Base-by-base conservation (phyloP, 257 asterid genomes). In the Solanum chaucha region DNA sequence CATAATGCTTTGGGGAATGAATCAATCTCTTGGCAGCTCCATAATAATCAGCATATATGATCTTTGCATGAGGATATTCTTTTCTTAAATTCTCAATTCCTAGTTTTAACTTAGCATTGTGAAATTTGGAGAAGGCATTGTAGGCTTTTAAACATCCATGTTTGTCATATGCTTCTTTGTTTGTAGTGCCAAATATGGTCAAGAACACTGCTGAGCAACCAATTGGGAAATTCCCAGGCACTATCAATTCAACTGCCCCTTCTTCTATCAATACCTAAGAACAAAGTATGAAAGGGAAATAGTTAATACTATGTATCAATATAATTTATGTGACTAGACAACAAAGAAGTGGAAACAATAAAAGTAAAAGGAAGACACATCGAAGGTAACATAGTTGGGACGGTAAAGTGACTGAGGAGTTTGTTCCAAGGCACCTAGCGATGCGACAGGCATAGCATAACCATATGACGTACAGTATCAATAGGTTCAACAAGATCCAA, bases 131-230 rank as follows among this genome's bases (percentile, higher is more conserved):
- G 89, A 96, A 95, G 41, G 87, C 92, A 87, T 96, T 96, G 77
- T 93, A 89, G 14, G 90, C 91, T 87, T 90, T 94, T n/a, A 96
- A 85, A 86, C 99, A 96, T 5, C 98, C 98, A 75, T 93, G 81
- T 89, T 88, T 38, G 61, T 94, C 98, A 82, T 96, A 94, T 8
- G 98, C 94, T 34, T 89, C 34, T 87, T 51, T 86, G 10, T 94
- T 85, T 3, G 88, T 85, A 78, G 98, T 94, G 81, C 86, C 59
- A 77, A 93, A 96, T 41, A 94, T 30, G 0, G 98, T 96, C 24
- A 94, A 90, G 87, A 94, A 94, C 87, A 93, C 94, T 2, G 98
- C 22, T 67, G 91, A 93, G 92, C 98, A 96, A 3, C 98, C 98
- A 22, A 96, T 87, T 8, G 98, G 98, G 51, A 93, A 87, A 87